phyloP scores from a whole-genome alignment of 345 rosid species.

The Isatis tinctoria region DNA sequence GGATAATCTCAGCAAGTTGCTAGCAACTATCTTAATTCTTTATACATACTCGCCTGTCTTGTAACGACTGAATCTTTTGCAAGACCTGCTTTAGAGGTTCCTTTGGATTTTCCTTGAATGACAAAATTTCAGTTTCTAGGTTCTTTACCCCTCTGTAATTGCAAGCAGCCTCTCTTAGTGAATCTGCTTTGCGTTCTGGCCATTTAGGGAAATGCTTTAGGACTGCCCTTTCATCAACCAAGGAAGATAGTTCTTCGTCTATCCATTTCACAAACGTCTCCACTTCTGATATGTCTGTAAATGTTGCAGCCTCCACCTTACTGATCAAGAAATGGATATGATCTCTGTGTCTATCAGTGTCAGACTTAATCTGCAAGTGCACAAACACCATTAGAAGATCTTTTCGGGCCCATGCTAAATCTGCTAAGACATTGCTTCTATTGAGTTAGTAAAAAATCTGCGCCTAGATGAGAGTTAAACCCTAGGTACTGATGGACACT shows the following conservation, averaged over 20 bases:
- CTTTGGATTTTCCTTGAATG: constrained; percentile 57
- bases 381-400: constrained; percentile 1
- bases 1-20: constrained; percentile 1
- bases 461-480: not conserved
- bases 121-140: constrained; percentile 57
- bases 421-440: not conserved
- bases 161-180: constrained; percentile 84
- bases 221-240: constrained; percentile 96
- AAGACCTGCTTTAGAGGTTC: constrained; percentile 45
- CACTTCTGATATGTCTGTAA: constrained; percentile 61
- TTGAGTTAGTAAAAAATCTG: not conserved
- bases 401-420: not conserved
- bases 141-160: constrained; percentile 58
- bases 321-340: constrained; percentile 58
- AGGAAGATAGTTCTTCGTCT: constrained; percentile 66
- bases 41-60: constrained; percentile 97
- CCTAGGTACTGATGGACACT: not conserved
- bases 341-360: constrained; percentile 67
- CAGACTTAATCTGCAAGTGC: constrained; percentile 71
- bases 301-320: constrained; percentile 68
- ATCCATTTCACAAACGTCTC: constrained; percentile 81
- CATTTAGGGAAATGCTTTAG: constrained; percentile 86
- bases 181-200: constrained; percentile 90
- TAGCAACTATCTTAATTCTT: constrained; percentile 20
- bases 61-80: constrained; percentile 64